Evolutionary conservation across 106 monocot species (phyloP).

Genomic region (Acorus calamus): DNA sequence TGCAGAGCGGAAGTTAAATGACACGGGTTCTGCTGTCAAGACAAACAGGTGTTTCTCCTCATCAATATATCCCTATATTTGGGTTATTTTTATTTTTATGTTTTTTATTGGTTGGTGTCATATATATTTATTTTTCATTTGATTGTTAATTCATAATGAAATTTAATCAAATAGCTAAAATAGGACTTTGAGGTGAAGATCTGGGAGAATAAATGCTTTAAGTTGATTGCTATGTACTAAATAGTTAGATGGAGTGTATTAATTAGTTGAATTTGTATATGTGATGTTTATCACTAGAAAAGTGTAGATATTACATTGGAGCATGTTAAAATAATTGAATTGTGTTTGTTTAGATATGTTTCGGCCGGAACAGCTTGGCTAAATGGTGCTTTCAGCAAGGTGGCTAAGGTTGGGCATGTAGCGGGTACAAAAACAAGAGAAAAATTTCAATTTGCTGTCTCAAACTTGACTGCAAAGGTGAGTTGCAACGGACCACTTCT

Average conservation of each 20-base stretch:
- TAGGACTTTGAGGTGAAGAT: too few species aligned
- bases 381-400: constrained; percentile 79
- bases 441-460: constrained; percentile 79
- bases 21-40: constrained; percentile 83
- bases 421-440: constrained; percentile 76
- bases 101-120: neutral
- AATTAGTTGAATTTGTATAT: too few species aligned
- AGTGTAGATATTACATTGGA: too few species aligned
- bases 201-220: too few species aligned
- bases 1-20: constrained; percentile 70
- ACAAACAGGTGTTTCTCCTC: constrained; percentile 45
- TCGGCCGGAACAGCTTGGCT: constrained; percentile 78
- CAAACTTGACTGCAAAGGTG: constrained; percentile 78
- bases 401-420: constrained; percentile 66
- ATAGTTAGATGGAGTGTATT: too few species aligned
- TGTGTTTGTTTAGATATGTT: constrained; percentile 43
- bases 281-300: too few species aligned
- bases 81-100: neutral
- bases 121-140: neutral
- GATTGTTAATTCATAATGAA: neutral
- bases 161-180: neutral
- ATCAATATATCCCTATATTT: neutral
- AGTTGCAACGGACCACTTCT: neutral
- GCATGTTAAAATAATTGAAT: neutral
- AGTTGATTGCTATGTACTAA: too few species aligned